Percentiles rank a stretch among this genome's conserved stretches.
These are phyloP conservation scores for Craterostigma plantagineum DNA, from an alignment of 257 asterid genomes.

Conservation along the genomic window DNA sequence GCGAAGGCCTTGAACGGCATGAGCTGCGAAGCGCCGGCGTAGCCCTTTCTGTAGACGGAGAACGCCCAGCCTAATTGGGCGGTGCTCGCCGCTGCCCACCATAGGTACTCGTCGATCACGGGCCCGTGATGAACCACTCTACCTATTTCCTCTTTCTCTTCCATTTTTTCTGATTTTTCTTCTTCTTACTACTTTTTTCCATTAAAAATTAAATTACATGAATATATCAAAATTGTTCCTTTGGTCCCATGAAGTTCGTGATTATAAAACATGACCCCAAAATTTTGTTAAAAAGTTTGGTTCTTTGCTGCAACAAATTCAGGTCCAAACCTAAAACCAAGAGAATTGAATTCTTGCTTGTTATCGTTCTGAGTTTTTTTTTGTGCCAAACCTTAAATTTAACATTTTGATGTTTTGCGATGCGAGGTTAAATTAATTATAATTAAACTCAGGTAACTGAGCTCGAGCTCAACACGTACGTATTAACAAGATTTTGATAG, in stretches of 20 bases:
- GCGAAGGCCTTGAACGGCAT: conserved; percentile 79
- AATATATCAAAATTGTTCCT: background rate
- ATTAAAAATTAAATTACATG: too few species aligned
- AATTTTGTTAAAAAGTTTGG: background rate
- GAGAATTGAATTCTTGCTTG: too few species aligned
- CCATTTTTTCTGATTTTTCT: conserved; percentile 17
- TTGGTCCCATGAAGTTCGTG: background rate
- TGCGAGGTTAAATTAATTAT: too few species aligned
- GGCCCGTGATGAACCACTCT: conserved; percentile 11
- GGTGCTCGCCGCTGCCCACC: conserved; percentile 50
- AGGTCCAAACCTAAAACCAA: too few species aligned
- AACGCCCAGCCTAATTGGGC: conserved; percentile 51
- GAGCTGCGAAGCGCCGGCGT: conserved; percentile 27
- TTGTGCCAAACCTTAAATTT: too few species aligned
- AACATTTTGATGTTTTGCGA: too few species aligned
- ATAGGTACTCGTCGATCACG: conserved; percentile 19
- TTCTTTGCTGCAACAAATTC: too few species aligned
- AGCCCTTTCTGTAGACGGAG: conserved; percentile 24
- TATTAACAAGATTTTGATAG: too few species aligned
- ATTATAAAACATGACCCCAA: background rate
- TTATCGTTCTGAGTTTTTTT: too few species aligned
- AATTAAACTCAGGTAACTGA: too few species aligned
- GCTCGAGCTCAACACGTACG: too few species aligned
- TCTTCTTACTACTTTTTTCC: conserved; percentile 5
- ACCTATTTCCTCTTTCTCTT: conserved; percentile 14